phyloP scores from a whole-genome alignment of 2,329 filamentous ascomycete genomes.

The Claviceps purpurea region DNA sequence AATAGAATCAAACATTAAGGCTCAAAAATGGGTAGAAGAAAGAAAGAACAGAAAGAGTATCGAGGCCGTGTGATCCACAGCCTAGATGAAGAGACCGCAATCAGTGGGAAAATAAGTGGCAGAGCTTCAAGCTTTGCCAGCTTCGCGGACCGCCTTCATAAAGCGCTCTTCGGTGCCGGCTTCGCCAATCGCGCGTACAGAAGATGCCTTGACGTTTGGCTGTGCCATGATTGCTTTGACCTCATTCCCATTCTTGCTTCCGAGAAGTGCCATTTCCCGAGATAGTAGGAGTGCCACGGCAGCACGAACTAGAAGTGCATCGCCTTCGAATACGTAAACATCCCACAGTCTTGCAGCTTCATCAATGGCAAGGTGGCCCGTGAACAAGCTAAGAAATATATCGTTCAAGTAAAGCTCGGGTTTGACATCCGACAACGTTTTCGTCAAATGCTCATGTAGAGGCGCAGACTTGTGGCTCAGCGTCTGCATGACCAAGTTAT shows the following conservation, averaged over 20 bases:
- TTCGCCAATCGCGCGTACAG: conserved; percentile 24
- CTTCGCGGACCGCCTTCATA: conserved; percentile 22
- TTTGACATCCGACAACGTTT: conserved; percentile 29
- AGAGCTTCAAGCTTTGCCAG: conserved; percentile 17
- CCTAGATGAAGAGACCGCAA: not conserved
- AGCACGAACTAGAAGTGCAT: conserved; percentile 55
- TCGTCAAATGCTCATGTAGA: conserved; percentile 51
- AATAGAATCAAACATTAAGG: conserved; percentile 6
- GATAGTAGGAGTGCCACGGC: conserved; percentile 52
- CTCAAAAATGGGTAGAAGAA: not conserved
- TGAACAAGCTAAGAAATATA: conserved; percentile 54
- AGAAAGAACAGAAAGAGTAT: not conserved
- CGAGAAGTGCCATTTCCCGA: conserved; percentile 37
- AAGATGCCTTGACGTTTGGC: conserved; percentile 16
- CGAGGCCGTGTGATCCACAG: not conserved
- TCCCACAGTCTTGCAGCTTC: conserved; percentile 66
- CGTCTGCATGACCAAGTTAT: conserved; percentile 54
- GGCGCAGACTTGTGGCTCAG: conserved; percentile 49
- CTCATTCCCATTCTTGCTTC: conserved; percentile 30
- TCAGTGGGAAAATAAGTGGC: not conserved
- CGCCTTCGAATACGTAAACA: conserved; percentile 71
- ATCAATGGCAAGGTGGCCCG: conserved; percentile 49
- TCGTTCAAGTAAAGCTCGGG: conserved; percentile 42
- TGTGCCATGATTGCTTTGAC: conserved; percentile 25
- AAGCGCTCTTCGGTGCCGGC: conserved; percentile 34